phyloP scores from a whole-genome alignment of 2,329 filamentous ascomycete species.

The Zymoseptoria passerinii region DNA sequence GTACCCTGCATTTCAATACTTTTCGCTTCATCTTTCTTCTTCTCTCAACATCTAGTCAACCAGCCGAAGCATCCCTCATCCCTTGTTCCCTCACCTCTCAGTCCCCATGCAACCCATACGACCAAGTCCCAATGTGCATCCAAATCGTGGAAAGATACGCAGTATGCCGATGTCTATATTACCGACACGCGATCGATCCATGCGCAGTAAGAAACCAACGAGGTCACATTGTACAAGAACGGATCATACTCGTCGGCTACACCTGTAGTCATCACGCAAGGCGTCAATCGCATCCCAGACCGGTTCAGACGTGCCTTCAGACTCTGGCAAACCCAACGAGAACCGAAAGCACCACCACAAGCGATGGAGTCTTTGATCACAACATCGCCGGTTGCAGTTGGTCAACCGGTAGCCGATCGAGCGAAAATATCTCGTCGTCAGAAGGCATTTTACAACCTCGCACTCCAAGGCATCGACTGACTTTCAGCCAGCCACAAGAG shows the following conservation, averaged over 20 bases:
- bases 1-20: not conserved
- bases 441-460: too few species aligned
- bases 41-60: not conserved
- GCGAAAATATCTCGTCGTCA: too few species aligned
- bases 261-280: slow-evolving; percentile 45
- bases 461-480: too few species aligned
- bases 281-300: slow-evolving; percentile 5
- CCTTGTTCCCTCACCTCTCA: not conserved
- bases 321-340: slow-evolving; percentile 20
- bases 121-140: slow-evolving; percentile 60
- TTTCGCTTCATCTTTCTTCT: not conserved
- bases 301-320: slow-evolving; percentile 8
- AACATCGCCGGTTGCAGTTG: too few species aligned
- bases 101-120: slow-evolving; percentile 15
- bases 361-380: not conserved
- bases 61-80: not conserved
- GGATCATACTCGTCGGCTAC: slow-evolving; percentile 75
- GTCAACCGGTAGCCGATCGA: too few species aligned
- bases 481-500: too few species aligned
- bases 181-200: slow-evolving; percentile 76
- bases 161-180: slow-evolving; percentile 80
- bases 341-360: not conserved
- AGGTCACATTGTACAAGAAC: slow-evolving; percentile 63
- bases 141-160: slow-evolving; percentile 80
- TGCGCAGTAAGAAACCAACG: slow-evolving; percentile 67